Base-by-base conservation (phyloP, 2,329 filamentous ascomycete genomes). In the Colletotrichum brevisporum region DNA sequence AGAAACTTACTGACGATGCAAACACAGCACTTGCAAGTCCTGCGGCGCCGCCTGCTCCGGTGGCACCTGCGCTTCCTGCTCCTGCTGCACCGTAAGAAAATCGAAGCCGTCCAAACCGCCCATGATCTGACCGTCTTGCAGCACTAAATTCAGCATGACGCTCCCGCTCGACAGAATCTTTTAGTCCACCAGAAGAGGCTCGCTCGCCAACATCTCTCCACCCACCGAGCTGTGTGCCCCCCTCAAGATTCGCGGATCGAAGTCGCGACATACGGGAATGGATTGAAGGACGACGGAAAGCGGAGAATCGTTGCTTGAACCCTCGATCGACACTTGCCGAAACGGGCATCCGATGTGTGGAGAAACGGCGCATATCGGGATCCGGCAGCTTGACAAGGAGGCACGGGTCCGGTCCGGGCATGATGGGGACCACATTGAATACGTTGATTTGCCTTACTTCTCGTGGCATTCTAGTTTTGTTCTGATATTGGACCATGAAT, bases 1-100 rank as follows among this genome's bases (percentile, higher is more conserved):
- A 6, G 52, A 10, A 50, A 4, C 13, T 21, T 5, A 18, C 54
- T 67, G 43, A 62, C 18, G 16, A 24, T 10, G 21, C 18, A 15
- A 0, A 4, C 5, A n/a, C 21, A 72, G 71, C 71, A 53, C 71
- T 18, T 72, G 71, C 71, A 65, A 66, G 65, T 69, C 69, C 21
- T 72, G 71, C 71, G 65, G 64, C 61, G 47, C 64, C 57, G 65
- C 39, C 69, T 72, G 71, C 52, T 64, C 71, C 24, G 71, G 69
- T 31, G 71, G 69, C 69, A 47, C 60, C 27, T 72, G 71, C 71
- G 24, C 53, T 48, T 21, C 69, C 56, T 72, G 71, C 65, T 63
- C 69, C 13, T 72, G 71, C 71, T 72, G 71, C 71, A 63, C 59
- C 69, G 71, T 72, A 63, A 43, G 66, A 18, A 10, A 15, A 16